Evolutionary conservation across 768 basidiomycete genomes (phyloP).

Genomic region (Lentinula raphanica): DNA sequence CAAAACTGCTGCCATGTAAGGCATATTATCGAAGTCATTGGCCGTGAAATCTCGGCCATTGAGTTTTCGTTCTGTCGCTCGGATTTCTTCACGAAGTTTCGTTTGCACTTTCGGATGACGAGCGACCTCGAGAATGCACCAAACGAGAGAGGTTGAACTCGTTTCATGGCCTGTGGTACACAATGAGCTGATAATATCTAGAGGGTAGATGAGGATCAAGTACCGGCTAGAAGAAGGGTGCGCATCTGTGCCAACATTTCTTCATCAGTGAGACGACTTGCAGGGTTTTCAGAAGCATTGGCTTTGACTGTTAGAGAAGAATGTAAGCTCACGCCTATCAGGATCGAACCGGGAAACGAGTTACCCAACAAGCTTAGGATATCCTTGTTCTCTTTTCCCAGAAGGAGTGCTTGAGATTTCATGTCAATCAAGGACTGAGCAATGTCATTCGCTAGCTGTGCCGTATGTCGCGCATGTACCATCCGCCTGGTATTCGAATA

Average conservation of each 20-base stretch:
- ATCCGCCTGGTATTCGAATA: constrained; percentile 39
- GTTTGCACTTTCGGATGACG: constrained; percentile 52
- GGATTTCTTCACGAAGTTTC: constrained; percentile 57
- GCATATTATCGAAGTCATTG: constrained; percentile 46
- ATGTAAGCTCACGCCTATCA: background rate
- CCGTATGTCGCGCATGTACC: constrained; percentile 42
- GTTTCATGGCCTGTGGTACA: constrained; percentile 43
- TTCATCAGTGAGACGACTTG: constrained; percentile 31
- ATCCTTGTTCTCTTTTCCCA: constrained; percentile 47
- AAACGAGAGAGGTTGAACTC: constrained; percentile 51
- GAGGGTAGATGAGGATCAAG: background rate
- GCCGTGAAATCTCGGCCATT: constrained; percentile 37
- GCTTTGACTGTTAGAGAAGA: constrained; percentile 31
- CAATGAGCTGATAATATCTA: background rate
- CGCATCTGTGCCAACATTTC: constrained; percentile 38
- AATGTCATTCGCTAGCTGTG: constrained; percentile 37
- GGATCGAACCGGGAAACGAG: constrained; percentile 8
- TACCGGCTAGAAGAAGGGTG: constrained; percentile 9
- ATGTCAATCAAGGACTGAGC: constrained; percentile 41
- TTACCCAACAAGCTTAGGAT: constrained; percentile 53
- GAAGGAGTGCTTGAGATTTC: constrained; percentile 42
- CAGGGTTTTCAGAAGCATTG: constrained; percentile 34
- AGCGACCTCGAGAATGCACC: constrained; percentile 61
- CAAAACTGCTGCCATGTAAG: constrained; percentile 42
- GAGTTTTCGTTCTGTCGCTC: constrained; percentile 28